Evolutionary conservation across 371 early-diverging fungal genomes (phyloP).

Genomic region (Mortierella sp.): DNA sequence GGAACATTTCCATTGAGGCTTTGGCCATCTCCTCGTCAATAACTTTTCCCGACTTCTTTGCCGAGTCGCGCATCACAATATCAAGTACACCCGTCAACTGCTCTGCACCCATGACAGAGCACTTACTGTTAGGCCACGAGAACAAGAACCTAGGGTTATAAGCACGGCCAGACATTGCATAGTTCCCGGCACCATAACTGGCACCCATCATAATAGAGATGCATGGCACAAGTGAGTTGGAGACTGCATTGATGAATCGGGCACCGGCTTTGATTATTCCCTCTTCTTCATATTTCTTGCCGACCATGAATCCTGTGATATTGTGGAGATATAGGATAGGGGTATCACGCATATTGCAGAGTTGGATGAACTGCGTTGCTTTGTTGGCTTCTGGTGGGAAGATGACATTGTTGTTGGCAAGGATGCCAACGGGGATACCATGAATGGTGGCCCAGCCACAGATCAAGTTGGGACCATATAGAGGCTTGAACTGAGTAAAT

Average conservation of each 20-base stretch:
- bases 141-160: conserved; percentile 83
- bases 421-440: conserved; percentile 78
- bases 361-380: conserved; percentile 83
- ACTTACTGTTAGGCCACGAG: conserved; percentile 83
- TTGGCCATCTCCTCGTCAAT: conserved; percentile 73
- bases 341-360: conserved; percentile 78
- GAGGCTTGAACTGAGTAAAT: conserved; percentile 74
- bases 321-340: conserved; percentile 80
- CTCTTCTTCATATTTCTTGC: conserved; percentile 79
- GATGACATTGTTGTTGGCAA: conserved; percentile 81
- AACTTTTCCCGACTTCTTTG: conserved; percentile 62
- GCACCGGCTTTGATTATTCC: conserved; percentile 86
- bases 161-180: conserved; percentile 83
- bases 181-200: conserved; percentile 86
- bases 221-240: conserved; percentile 79
- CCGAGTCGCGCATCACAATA: conserved; percentile 78
- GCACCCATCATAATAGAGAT: conserved; percentile 85
- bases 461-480: conserved; percentile 76
- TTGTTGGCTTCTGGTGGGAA: conserved; percentile 82
- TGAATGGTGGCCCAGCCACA: conserved; percentile 79
- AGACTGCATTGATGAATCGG: conserved; percentile 82
- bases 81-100: conserved; percentile 81
- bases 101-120: conserved; percentile 85
- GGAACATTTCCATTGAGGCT: conserved; percentile 71
- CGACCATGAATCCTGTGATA: conserved; percentile 89